A percentile compares a stretch with the other conserved stretches of the same genome.
Conservation (phyloP, 2,329 filamentous ascomycete genomes). For the Phaeosphaeria sp. region DNA sequence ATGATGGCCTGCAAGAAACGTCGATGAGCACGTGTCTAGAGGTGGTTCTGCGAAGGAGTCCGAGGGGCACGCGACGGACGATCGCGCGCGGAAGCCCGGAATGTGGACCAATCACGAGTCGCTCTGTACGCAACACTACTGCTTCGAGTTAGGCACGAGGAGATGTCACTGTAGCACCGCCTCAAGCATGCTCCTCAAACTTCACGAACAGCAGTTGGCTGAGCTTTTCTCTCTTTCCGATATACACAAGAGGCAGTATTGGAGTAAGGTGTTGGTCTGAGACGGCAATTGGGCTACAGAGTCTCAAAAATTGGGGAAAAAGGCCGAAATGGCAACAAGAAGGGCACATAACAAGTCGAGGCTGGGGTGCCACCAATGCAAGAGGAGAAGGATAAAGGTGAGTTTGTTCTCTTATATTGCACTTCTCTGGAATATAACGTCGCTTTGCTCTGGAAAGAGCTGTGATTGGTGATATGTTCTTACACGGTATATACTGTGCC, state of each 20-base stretch:
- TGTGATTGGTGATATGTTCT: neutral
- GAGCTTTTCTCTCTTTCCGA: neutral
- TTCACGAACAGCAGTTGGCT: slow-evolving; percentile 10
- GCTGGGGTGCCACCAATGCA: slow-evolving; percentile 44
- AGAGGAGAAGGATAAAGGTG: slow-evolving; percentile 46
- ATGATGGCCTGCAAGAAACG: neutral
- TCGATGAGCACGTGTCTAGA: neutral
- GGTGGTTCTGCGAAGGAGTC: neutral
- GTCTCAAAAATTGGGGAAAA: neutral
- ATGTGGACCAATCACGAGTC: slow-evolving; percentile 12
- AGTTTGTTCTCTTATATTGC: slow-evolving; percentile 4
- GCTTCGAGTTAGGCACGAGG: slow-evolving; percentile 15
- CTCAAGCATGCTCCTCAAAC: slow-evolving; percentile 1
- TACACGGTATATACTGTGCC: neutral
- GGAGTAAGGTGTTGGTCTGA: neutral
- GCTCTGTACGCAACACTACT: slow-evolving; percentile 22
- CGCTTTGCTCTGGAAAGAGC: neutral
- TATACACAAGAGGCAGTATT: neutral
- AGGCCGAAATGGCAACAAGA: slow-evolving; percentile 33
- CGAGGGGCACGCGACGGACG: neutral
- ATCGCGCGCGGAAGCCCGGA: neutral
- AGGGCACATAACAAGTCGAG: slow-evolving; percentile 46
- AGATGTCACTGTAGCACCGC: slow-evolving; percentile 17
- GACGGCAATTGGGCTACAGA: neutral
- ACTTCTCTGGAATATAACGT: neutral